These are phyloP conservation scores for Corynascus novoguineensis DNA, from an alignment of 495 filamentous ascomycete genomes.

Conservation along the genomic window DNA sequence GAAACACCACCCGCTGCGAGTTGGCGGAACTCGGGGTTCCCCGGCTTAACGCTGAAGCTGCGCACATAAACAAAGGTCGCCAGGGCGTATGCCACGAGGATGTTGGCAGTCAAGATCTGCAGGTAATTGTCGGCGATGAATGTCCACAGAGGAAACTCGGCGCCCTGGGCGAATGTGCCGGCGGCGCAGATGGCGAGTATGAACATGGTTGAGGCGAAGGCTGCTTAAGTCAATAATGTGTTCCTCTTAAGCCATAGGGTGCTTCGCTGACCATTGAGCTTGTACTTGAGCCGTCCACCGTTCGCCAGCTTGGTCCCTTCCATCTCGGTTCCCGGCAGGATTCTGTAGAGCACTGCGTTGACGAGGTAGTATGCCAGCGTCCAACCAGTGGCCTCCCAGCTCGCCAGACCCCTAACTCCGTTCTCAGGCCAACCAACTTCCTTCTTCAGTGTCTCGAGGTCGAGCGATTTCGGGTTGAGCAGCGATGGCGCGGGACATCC, in stretches of 20 bases:
- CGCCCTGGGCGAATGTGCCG: constrained; percentile 70
- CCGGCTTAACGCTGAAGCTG: constrained; percentile 74
- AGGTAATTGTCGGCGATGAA: constrained; percentile 89
- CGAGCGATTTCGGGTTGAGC: constrained; percentile 65
- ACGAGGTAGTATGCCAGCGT: constrained; percentile 75
- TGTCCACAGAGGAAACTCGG: constrained; percentile 81
- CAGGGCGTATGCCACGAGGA: constrained; percentile 63
- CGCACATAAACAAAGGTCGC: constrained; percentile 71
- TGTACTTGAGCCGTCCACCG: constrained; percentile 77
- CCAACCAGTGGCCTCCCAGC: constrained; percentile 57
- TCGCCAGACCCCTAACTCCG: constrained; percentile 57
- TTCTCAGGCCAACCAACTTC: constrained; percentile 74
- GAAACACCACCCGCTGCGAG: constrained; percentile 75
- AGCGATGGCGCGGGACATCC: constrained; percentile 89
- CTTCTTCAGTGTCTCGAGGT: constrained; percentile 61
- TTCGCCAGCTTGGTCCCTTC: constrained; percentile 64
- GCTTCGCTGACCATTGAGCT: constrained; percentile 68
- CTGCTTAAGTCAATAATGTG: constrained; percentile 37
- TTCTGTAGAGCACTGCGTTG: constrained; percentile 64
- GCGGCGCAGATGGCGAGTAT: constrained; percentile 61
- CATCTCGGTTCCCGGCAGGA: constrained; percentile 69
- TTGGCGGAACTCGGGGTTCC: constrained; percentile 62
- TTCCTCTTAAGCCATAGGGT: neutral
- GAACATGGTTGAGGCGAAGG: constrained; percentile 69
- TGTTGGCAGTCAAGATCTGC: constrained; percentile 75